Evolutionary conservation across 1,284 basidiomycete genomes (phyloP).

Genomic region (Wolfiporia cocos): DNA sequence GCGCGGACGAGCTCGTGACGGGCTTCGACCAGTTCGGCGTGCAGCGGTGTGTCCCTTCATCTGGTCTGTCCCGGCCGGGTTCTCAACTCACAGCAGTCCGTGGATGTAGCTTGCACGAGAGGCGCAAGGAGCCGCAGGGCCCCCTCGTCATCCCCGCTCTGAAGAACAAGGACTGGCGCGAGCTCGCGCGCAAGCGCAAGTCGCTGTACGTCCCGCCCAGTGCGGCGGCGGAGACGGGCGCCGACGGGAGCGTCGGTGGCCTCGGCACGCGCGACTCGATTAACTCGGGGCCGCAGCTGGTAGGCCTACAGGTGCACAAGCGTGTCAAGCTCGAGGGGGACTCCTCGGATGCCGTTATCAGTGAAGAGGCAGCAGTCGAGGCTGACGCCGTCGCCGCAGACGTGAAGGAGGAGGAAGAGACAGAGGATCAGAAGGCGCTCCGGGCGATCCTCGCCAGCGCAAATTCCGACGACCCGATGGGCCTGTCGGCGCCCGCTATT

Average conservation of each 20-base stretch:
- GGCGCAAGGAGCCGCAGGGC: slow-evolving; percentile 43
- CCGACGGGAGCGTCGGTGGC: slow-evolving; percentile 76
- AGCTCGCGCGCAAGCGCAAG: slow-evolving; percentile 58
- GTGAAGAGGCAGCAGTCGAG: slow-evolving; percentile 25
- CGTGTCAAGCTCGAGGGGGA: slow-evolving; percentile 31
- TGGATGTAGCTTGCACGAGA: slow-evolving; percentile 34
- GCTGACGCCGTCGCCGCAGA: slow-evolving; percentile 3
- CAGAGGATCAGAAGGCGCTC: slow-evolving; percentile 70
- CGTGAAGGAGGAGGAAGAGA: slow-evolving; percentile 37
- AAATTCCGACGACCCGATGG: slow-evolving; percentile 27
- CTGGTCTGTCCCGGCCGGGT: slow-evolving; percentile 17
- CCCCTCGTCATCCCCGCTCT: slow-evolving; percentile 81
- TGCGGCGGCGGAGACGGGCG: slow-evolving; percentile 52
- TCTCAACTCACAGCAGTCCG: slow-evolving; percentile 61
- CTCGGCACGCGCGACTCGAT: slow-evolving; percentile 66
- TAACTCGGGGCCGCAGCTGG: slow-evolving; percentile 59
- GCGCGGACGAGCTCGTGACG: slow-evolving; percentile 65
- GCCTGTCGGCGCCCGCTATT: slow-evolving; percentile 33
- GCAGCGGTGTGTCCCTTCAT: slow-evolving; percentile 62
- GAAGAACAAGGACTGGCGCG: slow-evolving; percentile 86
- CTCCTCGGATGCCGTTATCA: slow-evolving; percentile 11
- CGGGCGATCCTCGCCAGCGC: slow-evolving; percentile 62
- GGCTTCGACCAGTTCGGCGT: slow-evolving; percentile 66
- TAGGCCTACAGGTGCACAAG: slow-evolving; percentile 53
- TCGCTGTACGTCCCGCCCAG: slow-evolving; percentile 64